phyloP scores from a whole-genome alignment of 108 stramenopile species.

The Mayamaea pseudoterrestris region DNA sequence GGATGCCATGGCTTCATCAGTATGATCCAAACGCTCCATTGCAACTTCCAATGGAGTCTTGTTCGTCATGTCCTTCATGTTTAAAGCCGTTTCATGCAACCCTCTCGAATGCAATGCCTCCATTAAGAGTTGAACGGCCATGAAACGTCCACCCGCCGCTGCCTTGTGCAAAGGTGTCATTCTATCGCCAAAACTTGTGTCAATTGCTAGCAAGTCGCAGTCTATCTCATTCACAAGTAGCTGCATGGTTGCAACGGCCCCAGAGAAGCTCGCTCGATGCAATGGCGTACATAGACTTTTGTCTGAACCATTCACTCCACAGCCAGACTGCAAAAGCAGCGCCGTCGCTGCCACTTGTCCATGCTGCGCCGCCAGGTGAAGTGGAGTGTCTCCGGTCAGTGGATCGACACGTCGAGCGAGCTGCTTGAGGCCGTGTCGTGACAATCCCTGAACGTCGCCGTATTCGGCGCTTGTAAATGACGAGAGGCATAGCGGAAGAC shows the following conservation, averaged over 20 bases:
- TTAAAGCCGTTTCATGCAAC: slow-evolving; percentile 18
- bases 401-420: slow-evolving; percentile 9
- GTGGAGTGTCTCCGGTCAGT: slow-evolving; percentile 35
- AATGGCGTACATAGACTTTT: slow-evolving; percentile 37
- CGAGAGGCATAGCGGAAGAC: slow-evolving; percentile 41
- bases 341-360: slow-evolving; percentile 57
- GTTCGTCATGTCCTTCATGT: slow-evolving; percentile 8
- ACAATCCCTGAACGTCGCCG: slow-evolving; percentile 48
- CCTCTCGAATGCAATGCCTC: slow-evolving; percentile 18
- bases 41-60: slow-evolving; percentile 48
- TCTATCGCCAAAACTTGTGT: slow-evolving; percentile 64
- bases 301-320: slow-evolving; percentile 1
- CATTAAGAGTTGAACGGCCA: slow-evolving; percentile 61
- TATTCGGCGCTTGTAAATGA: slow-evolving; percentile 78
- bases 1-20: slow-evolving; percentile 30
- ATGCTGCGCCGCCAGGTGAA: slow-evolving; percentile 70
- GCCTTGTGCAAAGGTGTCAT: slow-evolving; percentile 78
- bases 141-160: slow-evolving; percentile 59
- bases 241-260: slow-evolving; percentile 62
- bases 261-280: slow-evolving; percentile 72
- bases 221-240: slow-evolving; percentile 31
- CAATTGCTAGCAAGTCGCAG: slow-evolving; percentile 40
- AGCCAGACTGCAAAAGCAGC: slow-evolving; percentile 36
- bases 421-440: slow-evolving; percentile 11
- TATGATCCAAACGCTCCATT: slow-evolving; percentile 1